These are phyloP conservation scores for Jackrogersella multiformis DNA, from an alignment of 495 filamentous ascomycete species.

Conservation along the genomic window DNA sequence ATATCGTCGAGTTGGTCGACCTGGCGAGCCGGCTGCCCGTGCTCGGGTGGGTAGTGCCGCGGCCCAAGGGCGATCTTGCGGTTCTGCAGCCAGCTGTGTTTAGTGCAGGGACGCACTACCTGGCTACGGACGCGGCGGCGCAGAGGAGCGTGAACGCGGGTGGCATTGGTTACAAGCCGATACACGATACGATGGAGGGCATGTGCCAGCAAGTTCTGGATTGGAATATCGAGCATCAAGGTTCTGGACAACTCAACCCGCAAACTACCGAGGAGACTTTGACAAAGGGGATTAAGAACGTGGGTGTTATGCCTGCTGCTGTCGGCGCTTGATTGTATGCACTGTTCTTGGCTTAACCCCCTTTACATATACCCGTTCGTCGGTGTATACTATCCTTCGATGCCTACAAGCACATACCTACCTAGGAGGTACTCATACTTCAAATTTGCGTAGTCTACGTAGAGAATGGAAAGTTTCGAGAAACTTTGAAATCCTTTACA, in stretches of 20 bases:
- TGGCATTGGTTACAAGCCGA: slow-evolving; percentile 60
- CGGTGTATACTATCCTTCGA: background rate
- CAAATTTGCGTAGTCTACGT: background rate
- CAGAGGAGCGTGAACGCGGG: slow-evolving; percentile 57
- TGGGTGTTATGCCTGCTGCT: background rate
- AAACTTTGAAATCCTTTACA: background rate
- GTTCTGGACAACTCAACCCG: background rate
- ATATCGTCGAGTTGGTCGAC: slow-evolving; percentile 57
- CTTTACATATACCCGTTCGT: too few relatives aligned
- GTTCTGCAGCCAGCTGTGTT: slow-evolving; percentile 64
- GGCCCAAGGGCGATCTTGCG: slow-evolving; percentile 47
- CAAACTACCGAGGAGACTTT: slow-evolving; percentile 1
- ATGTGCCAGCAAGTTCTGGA: slow-evolving; percentile 61
- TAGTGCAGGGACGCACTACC: slow-evolving; percentile 51
- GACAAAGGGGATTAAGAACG: slow-evolving; percentile 6
- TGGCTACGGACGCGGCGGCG: slow-evolving; percentile 61
- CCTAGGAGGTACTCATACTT: background rate
- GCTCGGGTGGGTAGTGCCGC: slow-evolving; percentile 51
- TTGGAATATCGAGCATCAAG: slow-evolving; percentile 54
- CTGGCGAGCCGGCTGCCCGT: slow-evolving; percentile 48
- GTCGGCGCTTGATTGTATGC: background rate
- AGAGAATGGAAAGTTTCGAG: background rate
- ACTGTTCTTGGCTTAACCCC: too few relatives aligned
- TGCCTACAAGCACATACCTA: background rate
- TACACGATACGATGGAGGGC: slow-evolving; percentile 59